Conservation (phyloP, 306 rosid species). For the Calophaca sinica region DNA sequence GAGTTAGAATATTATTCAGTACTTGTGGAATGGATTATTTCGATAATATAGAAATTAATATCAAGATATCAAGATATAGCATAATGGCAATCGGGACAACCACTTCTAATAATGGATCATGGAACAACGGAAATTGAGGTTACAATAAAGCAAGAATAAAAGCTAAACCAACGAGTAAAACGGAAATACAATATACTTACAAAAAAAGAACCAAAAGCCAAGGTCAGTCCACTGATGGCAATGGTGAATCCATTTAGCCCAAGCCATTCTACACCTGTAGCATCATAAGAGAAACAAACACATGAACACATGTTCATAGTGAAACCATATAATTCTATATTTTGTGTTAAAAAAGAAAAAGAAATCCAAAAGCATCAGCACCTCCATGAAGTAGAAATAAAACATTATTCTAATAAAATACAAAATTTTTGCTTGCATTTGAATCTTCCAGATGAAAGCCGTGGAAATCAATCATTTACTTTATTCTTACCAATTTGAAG, state of each 20-base stretch:
- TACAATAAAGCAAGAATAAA: constrained; percentile 9
- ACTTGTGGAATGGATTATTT: neutral
- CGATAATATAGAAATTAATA: constrained; percentile 1
- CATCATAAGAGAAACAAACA: constrained; percentile 40
- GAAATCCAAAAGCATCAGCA: neutral
- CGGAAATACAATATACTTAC: constrained; percentile 59
- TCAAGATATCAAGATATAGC: constrained; percentile 1
- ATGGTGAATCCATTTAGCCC: constrained; percentile 64
- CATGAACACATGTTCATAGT: neutral
- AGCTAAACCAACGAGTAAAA: constrained; percentile 21
- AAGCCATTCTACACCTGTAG: constrained; percentile 74
- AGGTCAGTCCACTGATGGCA: constrained; percentile 53
- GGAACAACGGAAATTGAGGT: constrained; percentile 5
- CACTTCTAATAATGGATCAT: neutral
- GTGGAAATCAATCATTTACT: neutral
- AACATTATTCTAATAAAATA: neutral
- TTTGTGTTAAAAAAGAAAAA: neutral
- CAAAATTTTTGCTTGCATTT: neutral
- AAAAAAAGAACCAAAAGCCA: constrained; percentile 71
- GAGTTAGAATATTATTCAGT: constrained; percentile 1
- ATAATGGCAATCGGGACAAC: neutral
- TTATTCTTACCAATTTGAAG: constrained; percentile 16
- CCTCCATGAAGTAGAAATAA: constrained; percentile 3
- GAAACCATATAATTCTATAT: constrained; percentile 13
- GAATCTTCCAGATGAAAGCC: constrained; percentile 8